Evolutionary conservation across 257 asterid genomes (phyloP), one percentile per base, ranked within the genome.

Genomic region (Ballota nigra): DNA sequence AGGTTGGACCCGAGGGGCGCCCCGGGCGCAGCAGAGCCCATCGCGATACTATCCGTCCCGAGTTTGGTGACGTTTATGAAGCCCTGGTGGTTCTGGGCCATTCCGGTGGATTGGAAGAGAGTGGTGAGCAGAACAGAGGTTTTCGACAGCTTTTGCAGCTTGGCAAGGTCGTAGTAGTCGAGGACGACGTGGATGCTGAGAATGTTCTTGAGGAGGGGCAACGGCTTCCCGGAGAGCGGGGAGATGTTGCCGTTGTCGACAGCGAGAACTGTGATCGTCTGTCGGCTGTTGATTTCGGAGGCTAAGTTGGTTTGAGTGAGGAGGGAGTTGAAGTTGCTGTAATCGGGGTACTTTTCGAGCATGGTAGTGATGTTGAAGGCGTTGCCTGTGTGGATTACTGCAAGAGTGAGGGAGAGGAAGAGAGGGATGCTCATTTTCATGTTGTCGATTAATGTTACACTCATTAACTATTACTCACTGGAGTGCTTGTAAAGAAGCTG

Each of bases 281-380:
- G 77, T 2, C 86, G 87, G 0, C 81, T 58, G 74, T 89, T 87
- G 51, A 92, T 86, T 0, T 61, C 40, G 1, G 3, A 11, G 3
- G 85, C 90, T 2, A 92, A 29, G 34, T 66, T 65, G 0, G 92
- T 83, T 60, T 82, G 86, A 0, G 85, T 69, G 77, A 92, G 87
- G 81, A 79, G 87, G 77, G 19, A 63, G 33, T 79, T 92, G 88
- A 89, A 92, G 56, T 51, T 58, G 84, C 81, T 77, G 83, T 75
- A 92, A 3, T 78, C 80, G 0, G 88, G 79, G 26, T 81, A 77
- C 11, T 78, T 73, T 26, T 10, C n/a, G 1, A 92, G 83, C 19
- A 87, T 6, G 29, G 63, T 47, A 65, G 96, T 89, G 77, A 92
- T 86, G 86, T 89, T 82, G 67, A 74, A 77, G 43, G 85, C 89